These are phyloP conservation scores for Leucocoprinus birnbaumii DNA, from an alignment of 768 basidiomycete species.

Conservation along the genomic window DNA sequence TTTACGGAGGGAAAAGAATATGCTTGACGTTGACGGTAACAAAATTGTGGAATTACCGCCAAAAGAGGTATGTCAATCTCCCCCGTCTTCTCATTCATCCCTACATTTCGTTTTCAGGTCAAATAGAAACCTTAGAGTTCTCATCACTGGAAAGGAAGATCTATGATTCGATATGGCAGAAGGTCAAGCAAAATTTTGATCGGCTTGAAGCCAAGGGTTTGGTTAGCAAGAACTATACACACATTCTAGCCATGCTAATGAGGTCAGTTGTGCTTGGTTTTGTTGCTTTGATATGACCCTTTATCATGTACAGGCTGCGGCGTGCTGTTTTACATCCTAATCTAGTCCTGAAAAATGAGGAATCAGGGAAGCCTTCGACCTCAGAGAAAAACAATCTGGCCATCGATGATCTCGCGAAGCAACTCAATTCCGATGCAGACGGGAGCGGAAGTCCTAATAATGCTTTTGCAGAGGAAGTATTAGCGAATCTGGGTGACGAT, in stretches of 20 bases:
- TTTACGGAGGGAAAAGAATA: conserved; percentile 88
- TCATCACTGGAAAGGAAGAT: conserved; percentile 79
- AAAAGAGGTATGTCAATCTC: conserved; percentile 58
- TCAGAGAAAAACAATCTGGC: conserved; percentile 45
- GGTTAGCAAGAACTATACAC: conserved; percentile 77
- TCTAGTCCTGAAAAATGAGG: conserved; percentile 63
- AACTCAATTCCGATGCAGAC: conserved; percentile 40
- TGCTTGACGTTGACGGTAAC: conserved; percentile 84
- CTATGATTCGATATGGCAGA: conserved; percentile 82
- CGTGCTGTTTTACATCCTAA: conserved; percentile 91
- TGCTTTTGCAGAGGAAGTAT: conserved; percentile 57
- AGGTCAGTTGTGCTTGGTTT: conserved; percentile 45
- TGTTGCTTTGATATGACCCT: conserved; percentile 3
- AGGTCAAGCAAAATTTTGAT: conserved; percentile 80
- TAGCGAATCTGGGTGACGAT: conserved; percentile 59
- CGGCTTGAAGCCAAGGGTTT: conserved; percentile 76
- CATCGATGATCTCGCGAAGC: conserved; percentile 56
- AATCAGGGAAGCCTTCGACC: conserved; percentile 33
- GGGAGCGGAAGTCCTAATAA: conserved; percentile 29
- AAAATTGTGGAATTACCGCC: conserved; percentile 85
- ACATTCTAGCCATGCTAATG: conserved; percentile 95
- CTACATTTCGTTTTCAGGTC: conserved; percentile 38
- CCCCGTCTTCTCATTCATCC: neutral
- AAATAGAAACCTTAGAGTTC: conserved; percentile 77
- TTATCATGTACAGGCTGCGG: conserved; percentile 58